Percentiles rank a stretch among this genome's conserved stretches.
Conservation (phyloP, 345 rosid species). For the Triadica sebifera region DNA sequence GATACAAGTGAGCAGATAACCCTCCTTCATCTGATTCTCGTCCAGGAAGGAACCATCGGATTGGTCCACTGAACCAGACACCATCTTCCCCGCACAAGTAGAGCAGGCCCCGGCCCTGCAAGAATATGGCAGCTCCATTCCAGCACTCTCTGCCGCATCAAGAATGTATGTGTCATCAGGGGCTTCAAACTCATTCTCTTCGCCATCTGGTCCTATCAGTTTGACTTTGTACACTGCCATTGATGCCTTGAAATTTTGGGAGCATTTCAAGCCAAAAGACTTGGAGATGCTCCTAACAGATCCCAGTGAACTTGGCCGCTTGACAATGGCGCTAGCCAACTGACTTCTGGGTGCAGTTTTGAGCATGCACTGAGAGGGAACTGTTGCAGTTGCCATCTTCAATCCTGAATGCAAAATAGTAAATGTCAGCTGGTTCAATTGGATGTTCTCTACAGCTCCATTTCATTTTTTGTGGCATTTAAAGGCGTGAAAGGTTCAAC, state of each 20-base stretch:
- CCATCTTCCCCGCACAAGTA: slow-evolving; percentile 72
- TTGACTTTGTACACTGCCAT: slow-evolving; percentile 75
- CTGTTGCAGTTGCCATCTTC: slow-evolving; percentile 49
- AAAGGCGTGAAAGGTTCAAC: not conserved
- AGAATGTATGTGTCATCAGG: slow-evolving; percentile 60
- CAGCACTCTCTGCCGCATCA: slow-evolving; percentile 81
- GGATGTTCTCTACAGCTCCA: not conserved
- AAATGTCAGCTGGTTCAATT: not conserved
- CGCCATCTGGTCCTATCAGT: slow-evolving; percentile 66
- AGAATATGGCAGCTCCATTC: slow-evolving; percentile 78
- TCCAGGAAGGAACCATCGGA: slow-evolving; percentile 86
- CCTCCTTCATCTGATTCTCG: slow-evolving; percentile 48
- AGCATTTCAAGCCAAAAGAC: slow-evolving; percentile 59
- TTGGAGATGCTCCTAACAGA: slow-evolving; percentile 48
- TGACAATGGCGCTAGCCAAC: slow-evolving; percentile 24
- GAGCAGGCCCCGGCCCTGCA: slow-evolving; percentile 96
- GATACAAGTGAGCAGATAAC: slow-evolving; percentile 72
- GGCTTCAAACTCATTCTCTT: slow-evolving; percentile 61
- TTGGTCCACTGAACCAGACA: slow-evolving; percentile 64
- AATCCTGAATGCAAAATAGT: slow-evolving; percentile 18
- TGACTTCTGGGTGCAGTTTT: slow-evolving; percentile 41
- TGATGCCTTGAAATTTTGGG: slow-evolving; percentile 37
- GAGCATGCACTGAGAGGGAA: slow-evolving; percentile 46
- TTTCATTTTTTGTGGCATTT: not conserved
- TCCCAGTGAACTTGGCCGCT: slow-evolving; percentile 38